phyloP scores from a whole-genome alignment of 2,329 filamentous ascomycete genomes.

The Penicillium sp. region DNA sequence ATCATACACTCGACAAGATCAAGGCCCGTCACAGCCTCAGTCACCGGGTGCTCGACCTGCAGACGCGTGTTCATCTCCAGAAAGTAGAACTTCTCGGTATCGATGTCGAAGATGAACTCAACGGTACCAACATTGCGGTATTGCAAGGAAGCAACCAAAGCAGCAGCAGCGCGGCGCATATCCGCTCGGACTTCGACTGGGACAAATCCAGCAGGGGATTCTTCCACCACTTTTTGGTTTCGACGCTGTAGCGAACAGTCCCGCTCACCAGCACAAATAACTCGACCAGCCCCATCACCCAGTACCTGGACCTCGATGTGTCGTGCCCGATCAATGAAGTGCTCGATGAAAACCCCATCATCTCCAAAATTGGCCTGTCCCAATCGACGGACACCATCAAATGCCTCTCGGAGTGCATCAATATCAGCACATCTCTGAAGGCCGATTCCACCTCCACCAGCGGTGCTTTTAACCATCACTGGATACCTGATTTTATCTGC shows the following conservation, averaged over 20 bases:
- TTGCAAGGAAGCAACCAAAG: not conserved
- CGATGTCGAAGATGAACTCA: not conserved
- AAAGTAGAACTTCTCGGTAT: constrained; percentile 41
- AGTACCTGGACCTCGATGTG: constrained; percentile 12
- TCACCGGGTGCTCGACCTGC: constrained; percentile 51
- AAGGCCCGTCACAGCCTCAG: constrained; percentile 37
- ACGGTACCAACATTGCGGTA: not conserved
- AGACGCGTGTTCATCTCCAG: constrained; percentile 51
- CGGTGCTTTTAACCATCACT: constrained; percentile 5
- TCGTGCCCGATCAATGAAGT: constrained; percentile 2
- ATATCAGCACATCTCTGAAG: constrained; percentile 1
- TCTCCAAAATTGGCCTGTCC: not conserved
- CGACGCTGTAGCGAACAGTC: constrained; percentile 54
- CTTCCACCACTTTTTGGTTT: constrained; percentile 54
- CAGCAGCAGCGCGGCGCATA: constrained; percentile 29
- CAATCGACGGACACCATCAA: not conserved
- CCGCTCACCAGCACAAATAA: constrained; percentile 45
- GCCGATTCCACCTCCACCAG: constrained; percentile 13
- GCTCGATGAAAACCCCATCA: constrained; percentile 6
- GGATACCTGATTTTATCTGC: not conserved
- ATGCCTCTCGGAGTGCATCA: not conserved
- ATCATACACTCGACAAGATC: constrained; percentile 36
- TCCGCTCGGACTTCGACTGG: constrained; percentile 26
- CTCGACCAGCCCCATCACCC: constrained; percentile 30
- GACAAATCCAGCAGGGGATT: constrained; percentile 42